Evolutionary conservation across 768 basidiomycete genomes (phyloP), one percentile per base, ranked within the genome.

Genomic region (Termitomyces titanicus): DNA sequence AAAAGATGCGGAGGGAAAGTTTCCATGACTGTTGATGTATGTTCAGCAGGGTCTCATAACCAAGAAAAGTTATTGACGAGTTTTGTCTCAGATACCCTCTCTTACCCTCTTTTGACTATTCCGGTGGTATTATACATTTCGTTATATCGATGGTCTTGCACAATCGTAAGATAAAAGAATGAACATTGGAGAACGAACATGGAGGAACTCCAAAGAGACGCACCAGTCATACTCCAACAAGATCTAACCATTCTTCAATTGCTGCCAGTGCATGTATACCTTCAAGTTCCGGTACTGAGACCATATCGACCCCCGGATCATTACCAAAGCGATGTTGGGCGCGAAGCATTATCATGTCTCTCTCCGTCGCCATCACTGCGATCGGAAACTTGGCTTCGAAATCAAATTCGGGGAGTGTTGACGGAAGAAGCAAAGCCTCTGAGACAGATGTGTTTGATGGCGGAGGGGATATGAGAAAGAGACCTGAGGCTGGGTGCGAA

Each of bases 361-460:
- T 60, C 15, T 66, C 61, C 10, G 68, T 66, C 3, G 70, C 76
- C 63, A 84, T 67, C 34, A 87, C 69, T 0, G 78, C 80, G 47
- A 87, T 75, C 0, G 85, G 85, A 62, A 87, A 88, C 47, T 72
- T 72, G 0, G 82, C 79, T 61, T 86, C 86, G 59, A 78, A 87
- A 55, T 78, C 67, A 62, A 87, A 88, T 58, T 86, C 82, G 8
- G 66, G 57, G 20, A 81, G 61, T 18, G 67, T 64, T 0, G 70
- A 72, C 0, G 75, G 72, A 6, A 79, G 71, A 27, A 62, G 50
- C 15, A 17, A 40, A 33, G 35, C 51, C 12, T 57, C 60, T 2
- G 66, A 48, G 18, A 79, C 63, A 1, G 68, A 64, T 8, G 64
- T 60, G 51, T 81, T 77, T 39, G 75, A 72, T 10, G 71, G 46